A percentile compares a stretch with the other conserved stretches of the same genome.
These are phyloP conservation scores for Salix caprea DNA, from an alignment of 345 rosid genomes.

Conservation along the genomic window DNA sequence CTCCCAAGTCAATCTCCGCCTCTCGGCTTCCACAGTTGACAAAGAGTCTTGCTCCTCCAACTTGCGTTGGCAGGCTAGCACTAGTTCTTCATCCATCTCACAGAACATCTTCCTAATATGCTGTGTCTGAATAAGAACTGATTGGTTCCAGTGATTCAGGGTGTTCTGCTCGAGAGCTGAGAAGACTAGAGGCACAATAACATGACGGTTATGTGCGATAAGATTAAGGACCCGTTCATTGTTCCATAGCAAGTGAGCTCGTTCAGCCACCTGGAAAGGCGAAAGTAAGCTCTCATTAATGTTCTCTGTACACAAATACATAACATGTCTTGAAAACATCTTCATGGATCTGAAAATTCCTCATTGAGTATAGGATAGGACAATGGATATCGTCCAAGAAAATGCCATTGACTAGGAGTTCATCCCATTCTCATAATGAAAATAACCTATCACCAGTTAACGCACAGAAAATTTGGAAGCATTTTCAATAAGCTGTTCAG, in stretches of 20 bases:
- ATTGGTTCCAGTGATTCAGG: slow-evolving; percentile 69
- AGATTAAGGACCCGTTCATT: slow-evolving; percentile 61
- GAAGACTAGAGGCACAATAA: slow-evolving; percentile 51
- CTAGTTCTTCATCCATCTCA: slow-evolving; percentile 70
- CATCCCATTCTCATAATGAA: too few species aligned
- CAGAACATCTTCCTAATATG: slow-evolving; percentile 51
- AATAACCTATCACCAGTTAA: too few species aligned
- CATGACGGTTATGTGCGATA: slow-evolving; percentile 46
- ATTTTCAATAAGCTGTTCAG: neutral
- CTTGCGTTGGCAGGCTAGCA: slow-evolving; percentile 44
- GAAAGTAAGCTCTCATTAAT: slow-evolving; percentile 8
- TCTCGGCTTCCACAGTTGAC: slow-evolving; percentile 42
- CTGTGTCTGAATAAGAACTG: slow-evolving; percentile 62
- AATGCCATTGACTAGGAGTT: too few species aligned
- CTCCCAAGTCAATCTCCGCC: slow-evolving; percentile 58
- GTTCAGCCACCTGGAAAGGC: slow-evolving; percentile 65
- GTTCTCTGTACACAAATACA: neutral
- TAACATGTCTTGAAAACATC: too few species aligned
- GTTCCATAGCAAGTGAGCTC: slow-evolving; percentile 74
- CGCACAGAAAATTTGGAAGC: neutral
- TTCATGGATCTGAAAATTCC: neutral
- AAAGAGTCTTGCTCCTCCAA: slow-evolving; percentile 50
- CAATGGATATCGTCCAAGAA: too few species aligned
- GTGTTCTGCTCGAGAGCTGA: slow-evolving; percentile 58
- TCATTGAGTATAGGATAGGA: neutral